Evolutionary conservation across 164 flowering plant species (phyloP), one percentile per base, ranked within the genome.

Genomic region (Vitis amurensis): DNA sequence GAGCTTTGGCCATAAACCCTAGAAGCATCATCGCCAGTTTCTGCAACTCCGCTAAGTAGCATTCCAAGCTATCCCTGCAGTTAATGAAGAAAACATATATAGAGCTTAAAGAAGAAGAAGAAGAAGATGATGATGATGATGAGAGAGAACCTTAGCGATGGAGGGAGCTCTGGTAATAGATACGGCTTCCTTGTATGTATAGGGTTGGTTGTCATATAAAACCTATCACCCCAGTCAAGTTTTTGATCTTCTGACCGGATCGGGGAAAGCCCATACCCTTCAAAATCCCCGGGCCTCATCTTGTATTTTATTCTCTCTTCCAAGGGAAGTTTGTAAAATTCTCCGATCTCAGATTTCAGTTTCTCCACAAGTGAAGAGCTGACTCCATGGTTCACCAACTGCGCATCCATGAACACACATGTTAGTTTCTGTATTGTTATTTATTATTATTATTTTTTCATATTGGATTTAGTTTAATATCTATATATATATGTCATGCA

Each of bases 331-430:
- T 74, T 64, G 53, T 72, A 81, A 49, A 81, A 79, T 11, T 69
- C 74, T 52, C 73, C 67, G 13, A 73, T 66, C 71, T 80, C 87
- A 23, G 4, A 8, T 50, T 80, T 78, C 82, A 84, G 62, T 29
- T 66, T 76, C 63, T 72, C 83, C 55, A 81, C 15, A 57, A 77
- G 48, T 14, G 72, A 60, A 17, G 68, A 48, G 68, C 69, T 64
- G 27, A 81, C 78, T 57, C 83, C 87, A 78, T 84, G 87, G 69
- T 79, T 80, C 62, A 81, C 77, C 61, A 84, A 11, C 87, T 84
- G 68, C 29, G 37, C 4, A 70, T 37, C 14, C 58, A 10, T 23
- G 27, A 1, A 23, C 27, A 23, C 27, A 23, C 27, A 23, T 23
- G 27, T 23, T 23, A 23, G 27, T 23, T 23, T 23, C 27, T 23